Evolutionary conservation across 2,329 filamentous ascomycete species (phyloP), one percentile per base, ranked within the genome.

Genomic region (Xylariaceae sp.): DNA sequence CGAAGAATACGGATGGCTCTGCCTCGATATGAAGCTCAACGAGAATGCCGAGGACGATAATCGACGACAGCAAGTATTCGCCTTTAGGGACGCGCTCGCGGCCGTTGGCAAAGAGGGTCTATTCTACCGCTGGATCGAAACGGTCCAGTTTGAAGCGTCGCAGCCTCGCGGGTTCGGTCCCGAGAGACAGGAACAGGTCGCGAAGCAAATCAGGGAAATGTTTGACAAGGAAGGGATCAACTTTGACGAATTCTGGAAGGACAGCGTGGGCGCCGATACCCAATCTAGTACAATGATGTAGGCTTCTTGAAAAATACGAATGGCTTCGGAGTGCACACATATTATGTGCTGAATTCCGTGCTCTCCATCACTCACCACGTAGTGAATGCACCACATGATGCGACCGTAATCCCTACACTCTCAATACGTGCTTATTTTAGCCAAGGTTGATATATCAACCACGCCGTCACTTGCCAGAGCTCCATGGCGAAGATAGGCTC

Each of bases 61-160:
- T 59, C 82, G 83, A 46, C 77, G 87, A 63, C 83, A 86, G 60
- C 91, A 95, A 74, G 87, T 97, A 7, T 84, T 95, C 60, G 81
- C 83, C 2, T 96, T 97, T 71, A 87, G 90, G 65, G 89, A 95
- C 43, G 86, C 86, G 19, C 79, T 97, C 64, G 81, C 83, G 1
- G 81, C 81, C 2, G 80, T 95, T 73, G 91, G 89, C 43, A 96
- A 96, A 74, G 93, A 96, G 72, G 86, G 89, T 61, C 73, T 97
- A 50, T 97, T 97, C 76, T 96, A 90, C 76, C 85, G 89, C 52
- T 96, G 92, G 91, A 90, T 96, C 47, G 93, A 97, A 77, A 83
- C 96, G 69, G 87, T 97, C 48, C 92, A 97, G 75, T 96, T 86
- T 67, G 92, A 96, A 75, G 88, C 90, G 42, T 88, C 86, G 37